Conservation (phyloP, 2,329 filamentous ascomycete genomes). For the Aspergillus brasiliensis region DNA sequence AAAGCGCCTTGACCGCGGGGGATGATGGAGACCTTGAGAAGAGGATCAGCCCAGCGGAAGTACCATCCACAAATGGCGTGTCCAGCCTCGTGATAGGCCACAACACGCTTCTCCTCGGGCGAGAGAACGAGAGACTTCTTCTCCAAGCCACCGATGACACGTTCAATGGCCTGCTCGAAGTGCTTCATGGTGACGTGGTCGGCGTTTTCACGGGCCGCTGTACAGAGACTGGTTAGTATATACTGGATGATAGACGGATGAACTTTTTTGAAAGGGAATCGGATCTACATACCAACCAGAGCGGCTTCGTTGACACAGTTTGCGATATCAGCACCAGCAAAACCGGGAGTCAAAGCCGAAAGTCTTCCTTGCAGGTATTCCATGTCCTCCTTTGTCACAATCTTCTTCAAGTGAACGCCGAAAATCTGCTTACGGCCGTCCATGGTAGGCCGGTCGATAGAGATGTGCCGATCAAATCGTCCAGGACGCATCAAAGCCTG, state of each 20-base stretch:
- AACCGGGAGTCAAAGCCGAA: slow-evolving; percentile 89
- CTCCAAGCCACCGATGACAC: slow-evolving; percentile 92
- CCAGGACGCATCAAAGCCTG: slow-evolving; percentile 95
- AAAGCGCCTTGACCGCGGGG: slow-evolving; percentile 90
- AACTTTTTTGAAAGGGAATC: not conserved
- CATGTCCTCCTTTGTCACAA: slow-evolving; percentile 87
- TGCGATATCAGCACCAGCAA: slow-evolving; percentile 96
- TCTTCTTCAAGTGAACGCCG: slow-evolving; percentile 89
- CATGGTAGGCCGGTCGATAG: slow-evolving; percentile 94
- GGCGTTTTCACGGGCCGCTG: slow-evolving; percentile 81
- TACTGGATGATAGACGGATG: slow-evolving; percentile 30
- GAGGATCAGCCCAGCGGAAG: slow-evolving; percentile 91
- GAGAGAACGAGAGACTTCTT: slow-evolving; percentile 95
- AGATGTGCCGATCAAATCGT: slow-evolving; percentile 94
- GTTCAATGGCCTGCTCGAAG: slow-evolving; percentile 97
- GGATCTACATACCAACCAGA: slow-evolving; percentile 72
- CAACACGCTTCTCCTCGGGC: slow-evolving; percentile 90
- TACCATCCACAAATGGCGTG: slow-evolving; percentile 99
- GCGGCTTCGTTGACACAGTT: slow-evolving; percentile 98
- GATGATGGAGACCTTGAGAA: slow-evolving; percentile 98
- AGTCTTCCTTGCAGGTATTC: slow-evolving; percentile 86
- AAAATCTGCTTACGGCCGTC: slow-evolving; percentile 96
- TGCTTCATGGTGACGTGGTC: slow-evolving; percentile 82
- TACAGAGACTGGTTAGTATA: slow-evolving; percentile 33
- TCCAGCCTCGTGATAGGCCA: slow-evolving; percentile 97